Conservation (phyloP, 331 rosid genomes). For the Malus hybrid region DNA sequence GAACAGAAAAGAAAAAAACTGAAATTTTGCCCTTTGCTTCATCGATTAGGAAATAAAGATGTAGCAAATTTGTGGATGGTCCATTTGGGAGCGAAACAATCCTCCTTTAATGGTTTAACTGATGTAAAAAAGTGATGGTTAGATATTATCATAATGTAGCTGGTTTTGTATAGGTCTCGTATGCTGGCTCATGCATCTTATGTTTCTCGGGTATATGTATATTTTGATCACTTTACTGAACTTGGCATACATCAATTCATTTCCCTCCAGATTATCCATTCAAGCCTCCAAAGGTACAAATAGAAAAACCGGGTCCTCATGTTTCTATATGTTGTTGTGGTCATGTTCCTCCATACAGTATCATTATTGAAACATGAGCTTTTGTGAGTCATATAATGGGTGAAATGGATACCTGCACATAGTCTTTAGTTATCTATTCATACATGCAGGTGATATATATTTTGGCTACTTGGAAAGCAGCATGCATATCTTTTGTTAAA, state of each 20-base stretch:
- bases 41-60: no score
- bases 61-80: not conserved
- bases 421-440: not conserved
- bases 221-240: not conserved
- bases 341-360: not conserved
- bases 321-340: not conserved
- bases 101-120: not conserved
- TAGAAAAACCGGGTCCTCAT: not conserved
- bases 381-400: not conserved
- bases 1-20: not conserved
- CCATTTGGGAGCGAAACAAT: not conserved
- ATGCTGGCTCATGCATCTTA: not conserved
- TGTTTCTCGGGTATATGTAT: not conserved
- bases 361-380: not conserved
- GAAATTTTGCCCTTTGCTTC: not conserved
- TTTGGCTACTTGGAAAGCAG: no score
- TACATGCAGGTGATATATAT: not conserved
- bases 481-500: no score
- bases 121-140: not conserved
- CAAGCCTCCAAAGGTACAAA: conserved; percentile 74
- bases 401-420: not conserved
- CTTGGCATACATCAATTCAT: not conserved
- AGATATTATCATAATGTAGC: not conserved
- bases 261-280: conserved; percentile 45
- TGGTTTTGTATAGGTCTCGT: not conserved